A percentile compares a stretch with the other conserved stretches of the same genome.
phyloP scores from a whole-genome alignment of 2,329 filamentous ascomycete genomes.

The Colletotrichum musae region DNA sequence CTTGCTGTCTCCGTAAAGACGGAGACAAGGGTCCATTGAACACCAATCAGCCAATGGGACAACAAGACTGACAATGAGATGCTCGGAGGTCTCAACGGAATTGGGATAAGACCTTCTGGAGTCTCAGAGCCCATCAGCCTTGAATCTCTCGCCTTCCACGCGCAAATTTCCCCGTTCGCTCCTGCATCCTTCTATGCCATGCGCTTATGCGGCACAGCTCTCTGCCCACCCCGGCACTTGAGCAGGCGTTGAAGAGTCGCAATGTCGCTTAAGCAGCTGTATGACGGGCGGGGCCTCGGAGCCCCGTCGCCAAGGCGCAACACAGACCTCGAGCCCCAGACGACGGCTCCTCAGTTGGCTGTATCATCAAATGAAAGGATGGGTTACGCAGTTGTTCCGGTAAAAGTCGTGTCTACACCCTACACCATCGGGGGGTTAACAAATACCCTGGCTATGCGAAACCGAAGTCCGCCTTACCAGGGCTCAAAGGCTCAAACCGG shows the following conservation, averaged over 20 bases:
- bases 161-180: not conserved
- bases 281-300: not conserved
- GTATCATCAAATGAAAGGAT: not conserved
- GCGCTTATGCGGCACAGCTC: constrained; percentile 14
- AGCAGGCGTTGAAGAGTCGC: not conserved
- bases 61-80: not conserved
- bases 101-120: not conserved
- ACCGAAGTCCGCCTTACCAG: not conserved
- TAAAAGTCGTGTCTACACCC: no score
- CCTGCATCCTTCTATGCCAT: not conserved
- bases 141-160: not conserved
- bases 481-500: not conserved
- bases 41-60: not conserved
- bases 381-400: no score
- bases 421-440: not conserved
- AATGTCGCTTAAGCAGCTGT: constrained; percentile 27
- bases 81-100: not conserved
- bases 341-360: not conserved
- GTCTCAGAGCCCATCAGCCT: no score
- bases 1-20: not conserved
- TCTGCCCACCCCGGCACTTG: not conserved
- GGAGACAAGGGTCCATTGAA: not conserved
- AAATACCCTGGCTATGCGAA: not conserved
- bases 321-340: not conserved
- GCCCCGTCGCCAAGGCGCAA: not conserved